Evolutionary conservation across 2,329 filamentous ascomycete species (phyloP).

Genomic region (Trichophyton schoenleinii): DNA sequence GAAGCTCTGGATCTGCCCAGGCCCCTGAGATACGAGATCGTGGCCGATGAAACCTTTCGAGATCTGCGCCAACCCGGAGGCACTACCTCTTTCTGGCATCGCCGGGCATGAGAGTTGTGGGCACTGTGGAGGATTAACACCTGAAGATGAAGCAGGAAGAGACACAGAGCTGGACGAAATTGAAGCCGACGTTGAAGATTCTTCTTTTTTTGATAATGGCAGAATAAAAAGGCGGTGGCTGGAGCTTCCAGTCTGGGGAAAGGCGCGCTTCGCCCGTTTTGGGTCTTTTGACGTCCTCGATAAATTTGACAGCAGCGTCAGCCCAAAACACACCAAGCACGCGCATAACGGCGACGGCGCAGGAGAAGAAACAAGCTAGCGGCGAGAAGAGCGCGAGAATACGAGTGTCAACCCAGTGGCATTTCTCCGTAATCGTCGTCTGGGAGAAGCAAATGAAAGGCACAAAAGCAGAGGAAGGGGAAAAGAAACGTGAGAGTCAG

Average conservation of each 20-base stretch:
- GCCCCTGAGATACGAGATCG: not conserved
- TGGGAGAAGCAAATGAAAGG: not conserved
- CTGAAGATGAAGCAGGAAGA: not conserved
- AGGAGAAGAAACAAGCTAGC: not conserved
- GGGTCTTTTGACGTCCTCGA: not conserved
- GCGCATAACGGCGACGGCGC: not conserved
- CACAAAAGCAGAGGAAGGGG: not conserved
- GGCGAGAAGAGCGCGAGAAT: not conserved
- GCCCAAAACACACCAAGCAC: not conserved
- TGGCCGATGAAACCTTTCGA: not conserved
- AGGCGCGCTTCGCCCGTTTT: not conserved
- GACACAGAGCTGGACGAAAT: not conserved
- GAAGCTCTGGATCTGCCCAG: not conserved
- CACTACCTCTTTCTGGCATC: not conserved
- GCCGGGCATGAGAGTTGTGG: not conserved
- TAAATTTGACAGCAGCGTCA: not conserved
- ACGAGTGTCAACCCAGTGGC: not conserved
- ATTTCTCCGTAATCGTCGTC: not conserved
- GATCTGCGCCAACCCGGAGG: not conserved
- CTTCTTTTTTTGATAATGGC: not conserved
- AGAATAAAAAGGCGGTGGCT: not conserved
- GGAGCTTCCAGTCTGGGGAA: constrained; percentile 2
- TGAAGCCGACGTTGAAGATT: not conserved
- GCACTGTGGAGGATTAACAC: not conserved
- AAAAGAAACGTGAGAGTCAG: not conserved